Base-by-base conservation (phyloP, 345 rosid genomes). In the Linum tenue region DNA sequence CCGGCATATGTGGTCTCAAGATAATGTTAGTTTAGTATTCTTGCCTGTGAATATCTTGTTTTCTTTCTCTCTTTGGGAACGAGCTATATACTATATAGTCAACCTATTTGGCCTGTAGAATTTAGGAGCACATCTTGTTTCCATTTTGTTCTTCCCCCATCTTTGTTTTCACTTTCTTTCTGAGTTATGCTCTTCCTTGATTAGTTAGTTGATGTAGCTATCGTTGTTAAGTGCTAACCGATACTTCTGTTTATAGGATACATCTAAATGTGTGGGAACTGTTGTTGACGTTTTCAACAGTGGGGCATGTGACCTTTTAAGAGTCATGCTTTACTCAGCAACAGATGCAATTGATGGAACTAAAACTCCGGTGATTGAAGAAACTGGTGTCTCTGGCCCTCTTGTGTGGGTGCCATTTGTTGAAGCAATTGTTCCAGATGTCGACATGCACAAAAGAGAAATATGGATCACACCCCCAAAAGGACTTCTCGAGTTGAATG, bases 401-500 rank as follows among this genome's bases (percentile, higher is more conserved):
- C 87, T 86, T 59, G 85, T 82, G 37, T 92, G 95, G 98, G 76
- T 89, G 55, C 98, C 98, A 15, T 92, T 92, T 65, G 95, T 87
- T 2, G 87, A 84, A 56, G 86, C 87, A 53, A 92, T 92, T 74
- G 98, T 92, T 69, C 98, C 96, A 16, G 82, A 82, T 69, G 88
- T 89, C 76, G 86, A 92, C 72, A 69, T 84, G 76, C 73, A 57
- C 11, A 83, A 80, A 79, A 78, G 67, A 62, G 96, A 89, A 81
- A 84, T 92, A 86, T 68, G 75, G 61, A 89, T 92, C 56, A 79
- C 88, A 58, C 98, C 98, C 5, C 96, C 98, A 1, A 86, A 83
- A 70, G 98, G 98, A 66, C 95, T 92, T 36, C 91, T 92, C 1
- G 86, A 83, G 84, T 79, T 89, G 63, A 92, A 92, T 62, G 55